Evolutionary conservation across 805 yeast species (phyloP).

Genomic region (Saturnispora hagleri): DNA sequence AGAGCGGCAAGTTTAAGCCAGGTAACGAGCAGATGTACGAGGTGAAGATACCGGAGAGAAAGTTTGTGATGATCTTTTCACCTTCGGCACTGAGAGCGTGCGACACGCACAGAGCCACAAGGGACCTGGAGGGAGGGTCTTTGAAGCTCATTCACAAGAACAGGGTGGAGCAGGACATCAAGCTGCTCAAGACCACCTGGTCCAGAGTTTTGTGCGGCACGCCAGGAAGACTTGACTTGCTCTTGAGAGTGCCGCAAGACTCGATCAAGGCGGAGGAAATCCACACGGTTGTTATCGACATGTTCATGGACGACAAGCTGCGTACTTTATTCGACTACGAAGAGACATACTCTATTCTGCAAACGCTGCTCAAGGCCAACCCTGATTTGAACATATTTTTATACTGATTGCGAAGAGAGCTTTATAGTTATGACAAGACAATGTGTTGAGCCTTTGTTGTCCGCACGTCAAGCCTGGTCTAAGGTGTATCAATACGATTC

Average conservation of each 20-base stretch:
- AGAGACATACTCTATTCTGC: constrained; percentile 36
- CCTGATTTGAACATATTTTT: constrained; percentile 43
- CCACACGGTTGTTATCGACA: constrained; percentile 48
- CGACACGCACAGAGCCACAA: constrained; percentile 62
- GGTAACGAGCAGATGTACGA: constrained; percentile 8
- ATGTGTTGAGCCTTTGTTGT: too few relatives aligned
- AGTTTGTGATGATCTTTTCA: constrained; percentile 45
- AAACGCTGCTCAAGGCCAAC: constrained; percentile 27
- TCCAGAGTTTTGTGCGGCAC: constrained; percentile 53
- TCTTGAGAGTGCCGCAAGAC: constrained; percentile 5
- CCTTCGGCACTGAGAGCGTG: constrained; percentile 84
- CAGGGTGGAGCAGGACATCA: constrained; percentile 54
- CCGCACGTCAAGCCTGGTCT: too few relatives aligned
- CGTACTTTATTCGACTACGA: constrained; percentile 52
- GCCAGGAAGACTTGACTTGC: constrained; percentile 44
- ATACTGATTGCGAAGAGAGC: constrained; percentile 26
- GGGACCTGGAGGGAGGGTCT: constrained; percentile 38
- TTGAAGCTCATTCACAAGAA: constrained; percentile 70
- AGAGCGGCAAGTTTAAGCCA: constrained; percentile 16
- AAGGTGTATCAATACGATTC: too few relatives aligned
- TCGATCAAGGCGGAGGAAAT: constrained; percentile 36
- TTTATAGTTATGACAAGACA: too few relatives aligned
- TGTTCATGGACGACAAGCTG: constrained; percentile 51
- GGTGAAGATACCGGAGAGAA: constrained; percentile 26
- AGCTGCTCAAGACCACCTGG: constrained; percentile 33